A percentile compares a stretch with the other conserved stretches of the same genome.
phyloP scores from a whole-genome alignment of 164 flowering plant species.

The Kalanchoe fedtschenkoi region DNA sequence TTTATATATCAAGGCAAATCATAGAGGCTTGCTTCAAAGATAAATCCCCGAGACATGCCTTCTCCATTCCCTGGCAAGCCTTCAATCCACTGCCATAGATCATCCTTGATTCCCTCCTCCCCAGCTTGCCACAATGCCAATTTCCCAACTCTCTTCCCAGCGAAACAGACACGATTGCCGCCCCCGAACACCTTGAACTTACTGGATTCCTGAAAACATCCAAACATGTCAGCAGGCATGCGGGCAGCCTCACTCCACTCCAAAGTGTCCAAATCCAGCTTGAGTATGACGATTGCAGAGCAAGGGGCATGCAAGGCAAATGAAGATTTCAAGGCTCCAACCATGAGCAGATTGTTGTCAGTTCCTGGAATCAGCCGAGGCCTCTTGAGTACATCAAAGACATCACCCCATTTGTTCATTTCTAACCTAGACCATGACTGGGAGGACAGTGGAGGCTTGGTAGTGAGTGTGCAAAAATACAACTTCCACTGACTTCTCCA shows the following conservation, averaged over 20 bases:
- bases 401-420: conserved; percentile 78
- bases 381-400: conserved; percentile 76
- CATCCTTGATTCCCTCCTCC: conserved; percentile 15
- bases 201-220: conserved; percentile 50
- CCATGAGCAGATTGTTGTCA: conserved; percentile 49
- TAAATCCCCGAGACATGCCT: conserved; percentile 64
- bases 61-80: conserved; percentile 60
- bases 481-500: conserved; percentile 91
- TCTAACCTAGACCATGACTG: conserved; percentile 55
- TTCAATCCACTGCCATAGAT: conserved; percentile 78
- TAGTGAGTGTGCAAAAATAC: conserved; percentile 27
- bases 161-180: conserved; percentile 68
- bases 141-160: conserved; percentile 57
- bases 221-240: conserved; percentile 78
- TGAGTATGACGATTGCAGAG: conserved; percentile 64
- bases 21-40: conserved; percentile 54
- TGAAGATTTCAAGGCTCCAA: conserved; percentile 75
- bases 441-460: conserved; percentile 7
- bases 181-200: conserved; percentile 95
- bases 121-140: conserved; percentile 69
- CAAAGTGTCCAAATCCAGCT: conserved; percentile 64
- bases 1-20: conserved; percentile 36
- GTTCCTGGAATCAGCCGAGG: conserved; percentile 57
- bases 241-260: conserved; percentile 92
- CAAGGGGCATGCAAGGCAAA: conserved; percentile 60